phyloP scores from a whole-genome alignment of 2,329 filamentous ascomycete genomes.

The Lecanoromycetidae sp. region DNA sequence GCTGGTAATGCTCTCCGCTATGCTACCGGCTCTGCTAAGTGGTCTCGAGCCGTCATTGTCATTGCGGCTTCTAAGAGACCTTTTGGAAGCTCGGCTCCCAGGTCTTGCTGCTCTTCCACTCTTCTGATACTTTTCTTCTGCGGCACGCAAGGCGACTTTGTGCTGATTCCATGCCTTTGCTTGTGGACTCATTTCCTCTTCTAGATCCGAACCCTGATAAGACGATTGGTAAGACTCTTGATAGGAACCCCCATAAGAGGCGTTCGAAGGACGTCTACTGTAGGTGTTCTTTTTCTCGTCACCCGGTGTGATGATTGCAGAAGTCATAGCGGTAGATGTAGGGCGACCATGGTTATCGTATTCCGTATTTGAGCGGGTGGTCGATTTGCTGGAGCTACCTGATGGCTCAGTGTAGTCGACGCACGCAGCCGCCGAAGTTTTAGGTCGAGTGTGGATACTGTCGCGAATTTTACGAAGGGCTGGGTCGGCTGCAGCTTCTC shows the following conservation, averaged over 20 bases:
- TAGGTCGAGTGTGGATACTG: slow-evolving; percentile 14
- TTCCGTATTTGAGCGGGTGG: slow-evolving; percentile 16
- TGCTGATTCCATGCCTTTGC: slow-evolving; percentile 14
- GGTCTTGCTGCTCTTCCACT: slow-evolving; percentile 13
- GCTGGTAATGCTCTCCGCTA: slow-evolving; percentile 14
- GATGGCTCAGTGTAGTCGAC: slow-evolving; percentile 16
- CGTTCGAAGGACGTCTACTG: slow-evolving; percentile 5
- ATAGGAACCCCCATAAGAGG: too few relatives aligned
- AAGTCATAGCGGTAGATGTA: slow-evolving; percentile 17
- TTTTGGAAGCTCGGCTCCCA: slow-evolving; percentile 11
- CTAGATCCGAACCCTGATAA: too few relatives aligned
- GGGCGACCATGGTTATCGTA: slow-evolving; percentile 15
- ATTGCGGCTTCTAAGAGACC: slow-evolving; percentile 3
- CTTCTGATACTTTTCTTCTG: slow-evolving; percentile 12
- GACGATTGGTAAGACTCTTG: neutral
- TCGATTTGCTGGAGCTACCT: slow-evolving; percentile 15
- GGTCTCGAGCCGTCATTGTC: slow-evolving; percentile 8
- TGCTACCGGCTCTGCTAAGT: slow-evolving; percentile 13
- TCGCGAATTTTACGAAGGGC: slow-evolving; percentile 12
- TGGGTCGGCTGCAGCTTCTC: slow-evolving; percentile 8
- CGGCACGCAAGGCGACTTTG: slow-evolving; percentile 12
- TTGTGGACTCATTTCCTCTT: slow-evolving; percentile 2
- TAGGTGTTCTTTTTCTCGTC: slow-evolving; percentile 12
- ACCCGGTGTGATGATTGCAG: slow-evolving; percentile 13
- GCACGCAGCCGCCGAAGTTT: slow-evolving; percentile 18